Evolutionary conservation across 2,329 filamentous ascomycete genomes (phyloP), one percentile per base, ranked within the genome.

Genomic region (Xylariomycetidae sp.): DNA sequence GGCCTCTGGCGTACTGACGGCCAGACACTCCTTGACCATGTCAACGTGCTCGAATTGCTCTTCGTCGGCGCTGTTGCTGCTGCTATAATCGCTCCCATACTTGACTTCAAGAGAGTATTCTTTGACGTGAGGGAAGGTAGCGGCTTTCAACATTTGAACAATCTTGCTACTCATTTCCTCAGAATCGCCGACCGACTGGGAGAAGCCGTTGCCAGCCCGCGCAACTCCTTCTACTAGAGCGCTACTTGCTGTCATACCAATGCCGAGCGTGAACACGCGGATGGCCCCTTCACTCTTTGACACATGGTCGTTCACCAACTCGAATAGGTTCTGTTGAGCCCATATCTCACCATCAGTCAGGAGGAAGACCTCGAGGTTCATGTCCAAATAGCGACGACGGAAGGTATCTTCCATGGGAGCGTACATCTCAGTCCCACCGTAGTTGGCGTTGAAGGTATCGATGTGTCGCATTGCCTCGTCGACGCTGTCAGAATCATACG

Each of bases 161-260:
- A 87, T 70, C 51, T 83, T 84, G 42, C 63, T 72, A 46, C 83
- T 77, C 58, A 86, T 74, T 49, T 80, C 77, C 52, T 88, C 83
- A 2, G 71, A 61, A 6, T 74, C 59, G 2, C 64, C 66, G 0
- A 87, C 80, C 0, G 71, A 66, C 53, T 88, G 82, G 1, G 73
- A 57, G 39, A 81, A 78, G 3, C 75, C 75, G 14, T 70, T 69
- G 2, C 76, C 75, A 8, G 67, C 68, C 5, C 66, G 58, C 1
- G 72, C 71, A 27, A 74, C 60, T 1, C 74, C 72, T 34, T 78
- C 70, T 5, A 79, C 66, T 7, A 80, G 54, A 2, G 67, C 51
- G 44, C 72, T 67, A 22, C 71, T 77, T 3, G 66, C 72, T 5
- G 53, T 56, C 3, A 54, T 49, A 12, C 75, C 75, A 25, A 80